Conservation (phyloP, 1,139 yeast genomes). For the Scheffersomyces parashehatae region DNA sequence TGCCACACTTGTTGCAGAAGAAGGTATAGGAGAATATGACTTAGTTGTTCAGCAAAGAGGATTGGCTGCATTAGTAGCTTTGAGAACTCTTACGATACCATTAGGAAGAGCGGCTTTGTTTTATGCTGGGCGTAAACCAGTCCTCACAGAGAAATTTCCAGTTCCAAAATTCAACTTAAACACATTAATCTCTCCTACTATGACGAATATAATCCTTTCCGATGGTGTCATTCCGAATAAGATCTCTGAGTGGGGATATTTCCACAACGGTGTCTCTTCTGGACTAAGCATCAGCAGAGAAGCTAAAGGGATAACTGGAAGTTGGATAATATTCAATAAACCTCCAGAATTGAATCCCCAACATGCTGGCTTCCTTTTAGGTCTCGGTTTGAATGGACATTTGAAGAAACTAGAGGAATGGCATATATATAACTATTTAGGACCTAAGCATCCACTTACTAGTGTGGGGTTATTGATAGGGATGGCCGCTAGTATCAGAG, state of each 20-base stretch:
- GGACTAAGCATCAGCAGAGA: conserved; percentile 76
- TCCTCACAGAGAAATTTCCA: conserved; percentile 82
- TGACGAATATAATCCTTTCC: conserved; percentile 63
- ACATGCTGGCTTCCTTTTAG: conserved; percentile 94
- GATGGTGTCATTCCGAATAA: conserved; percentile 53
- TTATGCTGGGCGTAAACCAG: conserved; percentile 71
- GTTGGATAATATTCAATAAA: conserved; percentile 89
- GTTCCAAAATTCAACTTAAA: conserved; percentile 75
- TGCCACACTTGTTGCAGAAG: conserved; percentile 41
- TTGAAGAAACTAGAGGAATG: conserved; percentile 84
- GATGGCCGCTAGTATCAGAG: conserved; percentile 84
- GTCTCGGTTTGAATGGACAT: conserved; percentile 91
- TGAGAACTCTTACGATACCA: conserved; percentile 75
- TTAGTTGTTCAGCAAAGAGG: conserved; percentile 59
- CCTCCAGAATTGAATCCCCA: conserved; percentile 73
- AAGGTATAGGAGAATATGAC: conserved; percentile 55
- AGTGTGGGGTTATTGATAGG: conserved; percentile 89
- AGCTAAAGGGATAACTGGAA: conserved; percentile 76
- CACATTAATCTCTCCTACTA: conserved; percentile 65
- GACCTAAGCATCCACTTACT: conserved; percentile 84
- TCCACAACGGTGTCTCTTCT: conserved; percentile 89
- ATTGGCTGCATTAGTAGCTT: conserved; percentile 62
- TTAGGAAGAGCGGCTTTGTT: conserved; percentile 76
- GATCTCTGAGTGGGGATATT: conserved; percentile 77
- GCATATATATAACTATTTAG: conserved; percentile 92